A percentile compares a stretch with the other conserved stretches of the same genome.
phyloP scores from a whole-genome alignment of 2,329 filamentous ascomycete genomes.

The Ceratocystiopsis minuta region DNA sequence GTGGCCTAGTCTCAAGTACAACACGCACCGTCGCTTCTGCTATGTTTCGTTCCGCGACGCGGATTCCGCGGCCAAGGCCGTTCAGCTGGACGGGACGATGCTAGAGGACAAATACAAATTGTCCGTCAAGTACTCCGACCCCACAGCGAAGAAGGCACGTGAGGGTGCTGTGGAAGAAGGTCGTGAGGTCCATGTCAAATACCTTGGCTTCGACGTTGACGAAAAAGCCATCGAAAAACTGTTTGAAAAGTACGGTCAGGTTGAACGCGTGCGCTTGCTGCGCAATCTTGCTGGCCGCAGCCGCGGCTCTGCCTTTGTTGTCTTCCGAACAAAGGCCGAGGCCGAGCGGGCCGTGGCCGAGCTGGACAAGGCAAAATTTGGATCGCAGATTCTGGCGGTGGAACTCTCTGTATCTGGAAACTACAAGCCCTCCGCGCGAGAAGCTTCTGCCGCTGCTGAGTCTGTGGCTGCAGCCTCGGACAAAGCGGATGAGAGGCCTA shows the following conservation, averaged over 20 bases:
- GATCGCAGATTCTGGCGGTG: slow-evolving; percentile 48
- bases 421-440: slow-evolving; percentile 34
- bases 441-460: slow-evolving; percentile 15
- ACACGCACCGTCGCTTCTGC: slow-evolving; percentile 80
- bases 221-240: slow-evolving; percentile 53
- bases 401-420: slow-evolving; percentile 38
- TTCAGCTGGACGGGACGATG: slow-evolving; percentile 50
- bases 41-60: slow-evolving; percentile 74
- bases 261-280: slow-evolving; percentile 56
- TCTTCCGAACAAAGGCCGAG: slow-evolving; percentile 53
- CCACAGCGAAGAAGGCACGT: slow-evolving; percentile 56
- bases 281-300: slow-evolving; percentile 48
- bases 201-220: slow-evolving; percentile 41
- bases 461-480: slow-evolving; percentile 3
- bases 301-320: slow-evolving; percentile 65
- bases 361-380: slow-evolving; percentile 54
- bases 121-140: slow-evolving; percentile 69
- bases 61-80: slow-evolving; percentile 52
- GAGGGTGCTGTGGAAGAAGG: slow-evolving; percentile 71
- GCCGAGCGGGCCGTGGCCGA: slow-evolving; percentile 46
- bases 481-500: too few species aligned
- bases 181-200: slow-evolving; percentile 64
- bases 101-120: slow-evolving; percentile 53
- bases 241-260: slow-evolving; percentile 58
- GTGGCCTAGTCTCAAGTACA: slow-evolving; percentile 80